Percentiles rank a stretch among this genome's conserved stretches.
phyloP scores from a whole-genome alignment of 345 rosid species.

The Acer negundo region DNA sequence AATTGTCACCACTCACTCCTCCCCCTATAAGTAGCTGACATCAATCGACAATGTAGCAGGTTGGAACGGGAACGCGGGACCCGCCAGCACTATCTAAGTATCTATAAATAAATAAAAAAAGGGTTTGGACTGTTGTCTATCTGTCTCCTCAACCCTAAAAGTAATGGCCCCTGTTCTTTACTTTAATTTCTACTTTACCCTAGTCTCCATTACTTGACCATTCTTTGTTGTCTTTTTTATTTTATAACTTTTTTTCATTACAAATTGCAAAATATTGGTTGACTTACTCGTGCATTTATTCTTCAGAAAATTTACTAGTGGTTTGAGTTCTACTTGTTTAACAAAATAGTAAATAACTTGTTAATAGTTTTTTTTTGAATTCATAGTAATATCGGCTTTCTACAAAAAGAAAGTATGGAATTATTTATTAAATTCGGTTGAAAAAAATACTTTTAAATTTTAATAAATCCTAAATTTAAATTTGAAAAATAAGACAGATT shows the following conservation, averaged over 20 bases:
- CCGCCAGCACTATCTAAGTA: background rate
- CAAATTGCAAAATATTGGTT: too few relatives aligned
- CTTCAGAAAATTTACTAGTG: too few relatives aligned
- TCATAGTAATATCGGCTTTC: too few relatives aligned
- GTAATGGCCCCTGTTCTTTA: background rate
- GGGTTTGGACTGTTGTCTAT: background rate
- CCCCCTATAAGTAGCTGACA: background rate
- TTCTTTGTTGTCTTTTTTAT: background rate
- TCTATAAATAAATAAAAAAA: background rate
- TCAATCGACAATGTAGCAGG: background rate
- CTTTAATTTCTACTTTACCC: constrained; percentile 2
- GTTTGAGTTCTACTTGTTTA: too few relatives aligned
- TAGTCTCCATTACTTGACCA: background rate
- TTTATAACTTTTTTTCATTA: background rate
- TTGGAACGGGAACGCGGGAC: background rate
- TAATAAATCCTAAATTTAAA: too few relatives aligned
- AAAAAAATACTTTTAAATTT: too few relatives aligned
- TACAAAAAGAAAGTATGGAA: too few relatives aligned
- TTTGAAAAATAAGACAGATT: too few relatives aligned
- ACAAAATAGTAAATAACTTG: too few relatives aligned
- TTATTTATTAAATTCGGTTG: too few relatives aligned
- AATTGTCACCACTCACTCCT: background rate
- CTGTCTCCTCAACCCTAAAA: background rate
- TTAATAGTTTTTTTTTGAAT: too few relatives aligned
- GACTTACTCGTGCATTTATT: too few relatives aligned